Evolutionary conservation across 2,329 filamentous ascomycete genomes (phyloP).

Genomic region (Fusarium sp.): DNA sequence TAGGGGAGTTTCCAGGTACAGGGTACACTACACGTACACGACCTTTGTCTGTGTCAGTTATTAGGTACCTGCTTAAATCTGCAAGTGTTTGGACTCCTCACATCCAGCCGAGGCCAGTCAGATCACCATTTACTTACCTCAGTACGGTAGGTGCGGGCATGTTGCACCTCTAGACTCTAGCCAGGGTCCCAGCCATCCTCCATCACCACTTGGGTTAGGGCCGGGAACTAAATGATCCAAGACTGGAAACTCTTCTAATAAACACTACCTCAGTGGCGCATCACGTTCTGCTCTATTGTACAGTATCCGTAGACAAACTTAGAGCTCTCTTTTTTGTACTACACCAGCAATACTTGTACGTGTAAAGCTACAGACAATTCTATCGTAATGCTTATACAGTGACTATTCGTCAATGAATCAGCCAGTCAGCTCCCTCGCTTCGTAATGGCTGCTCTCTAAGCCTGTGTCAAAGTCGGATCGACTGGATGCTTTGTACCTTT

Average conservation of each 20-base stretch:
- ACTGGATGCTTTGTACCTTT: background rate
- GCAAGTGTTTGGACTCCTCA: conserved; percentile 2
- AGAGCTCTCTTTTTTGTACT: background rate
- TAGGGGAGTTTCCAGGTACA: background rate
- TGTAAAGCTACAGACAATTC: background rate
- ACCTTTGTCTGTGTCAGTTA: background rate
- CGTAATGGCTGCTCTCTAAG: background rate
- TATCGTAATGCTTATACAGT: background rate
- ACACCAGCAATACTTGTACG: background rate
- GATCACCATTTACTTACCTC: background rate
- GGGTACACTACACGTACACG: background rate
- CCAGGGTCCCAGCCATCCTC: conserved; percentile 29
- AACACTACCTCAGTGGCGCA: conserved; percentile 33
- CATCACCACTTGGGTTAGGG: conserved; percentile 25
- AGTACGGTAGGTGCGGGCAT: background rate
- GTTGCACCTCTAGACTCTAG: conserved; percentile 2
- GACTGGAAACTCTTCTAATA: conserved; percentile 36
- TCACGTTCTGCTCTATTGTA: background rate
- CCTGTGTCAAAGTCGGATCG: background rate
- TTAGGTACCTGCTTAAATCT: conserved; percentile 2
- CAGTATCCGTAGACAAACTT: background rate
- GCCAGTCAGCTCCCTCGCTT: background rate
- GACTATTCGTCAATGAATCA: background rate
- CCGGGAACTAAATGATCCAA: conserved; percentile 38
- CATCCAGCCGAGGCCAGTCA: background rate